Evolutionary conservation across 202 grass and related monocot species (phyloP).

Genomic region (Eragrostis tef): DNA sequence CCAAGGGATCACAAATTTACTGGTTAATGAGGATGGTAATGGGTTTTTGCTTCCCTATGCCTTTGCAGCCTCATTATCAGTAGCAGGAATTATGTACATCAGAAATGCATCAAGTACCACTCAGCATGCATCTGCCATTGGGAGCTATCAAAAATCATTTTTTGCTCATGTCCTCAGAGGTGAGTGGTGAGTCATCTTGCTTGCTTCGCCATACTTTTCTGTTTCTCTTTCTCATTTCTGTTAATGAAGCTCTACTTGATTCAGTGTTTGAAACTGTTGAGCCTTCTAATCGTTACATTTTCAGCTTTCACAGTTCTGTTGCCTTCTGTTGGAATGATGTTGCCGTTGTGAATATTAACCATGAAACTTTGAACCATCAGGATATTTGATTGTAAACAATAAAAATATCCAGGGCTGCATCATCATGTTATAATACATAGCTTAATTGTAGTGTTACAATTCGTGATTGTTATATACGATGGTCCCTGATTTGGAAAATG

Average conservation of each 20-base stretch:
- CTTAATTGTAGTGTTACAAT: not conserved
- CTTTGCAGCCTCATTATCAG: constrained; percentile 67
- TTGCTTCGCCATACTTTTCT: not conserved
- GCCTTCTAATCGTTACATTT: no score
- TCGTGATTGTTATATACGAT: not conserved
- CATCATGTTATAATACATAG: not conserved
- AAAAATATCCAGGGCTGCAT: not conserved
- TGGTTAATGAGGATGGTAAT: constrained; percentile 50
- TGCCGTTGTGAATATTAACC: not conserved
- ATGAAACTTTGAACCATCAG: not conserved
- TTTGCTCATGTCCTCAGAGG: constrained; percentile 88
- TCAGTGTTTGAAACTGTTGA: no score
- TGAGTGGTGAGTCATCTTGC: constrained; percentile 57
- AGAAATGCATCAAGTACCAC: constrained; percentile 69
- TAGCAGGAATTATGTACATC: constrained; percentile 70
- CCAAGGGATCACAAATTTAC: constrained; percentile 77
- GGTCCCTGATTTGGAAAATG: not conserved
- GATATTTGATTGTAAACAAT: not conserved
- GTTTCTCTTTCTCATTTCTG: constrained; percentile 17
- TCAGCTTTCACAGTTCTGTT: not conserved
- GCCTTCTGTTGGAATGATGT: not conserved
- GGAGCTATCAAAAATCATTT: constrained; percentile 95
- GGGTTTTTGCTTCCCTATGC: constrained; percentile 59
- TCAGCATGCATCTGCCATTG: constrained; percentile 65
- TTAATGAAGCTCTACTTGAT: constrained; percentile 17